phyloP scores from a whole-genome alignment of 495 filamentous ascomycete genomes.

The Talaromyces proteolyticus region DNA sequence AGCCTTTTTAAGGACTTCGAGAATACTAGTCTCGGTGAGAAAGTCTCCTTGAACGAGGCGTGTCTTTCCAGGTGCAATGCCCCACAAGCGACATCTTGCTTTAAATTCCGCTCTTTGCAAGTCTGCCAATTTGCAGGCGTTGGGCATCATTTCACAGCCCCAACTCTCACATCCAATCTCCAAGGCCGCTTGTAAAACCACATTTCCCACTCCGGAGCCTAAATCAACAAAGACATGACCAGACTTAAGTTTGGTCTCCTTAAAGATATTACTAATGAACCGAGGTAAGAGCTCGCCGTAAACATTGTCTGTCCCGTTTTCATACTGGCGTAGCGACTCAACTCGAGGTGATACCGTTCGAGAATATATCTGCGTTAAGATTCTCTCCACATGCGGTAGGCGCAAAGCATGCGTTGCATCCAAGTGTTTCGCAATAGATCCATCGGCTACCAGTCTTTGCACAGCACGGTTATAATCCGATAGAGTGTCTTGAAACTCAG shows the following conservation, averaged over 20 bases:
- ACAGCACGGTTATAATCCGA: conserved; percentile 70
- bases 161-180: conserved; percentile 92
- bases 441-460: conserved; percentile 49
- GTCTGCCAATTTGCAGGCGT: conserved; percentile 77
- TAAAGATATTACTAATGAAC: conserved; percentile 75
- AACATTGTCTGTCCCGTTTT: conserved; percentile 83
- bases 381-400: conserved; percentile 67
- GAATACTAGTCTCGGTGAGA: conserved; percentile 63
- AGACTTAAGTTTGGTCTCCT: conserved; percentile 69
- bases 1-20: conserved; percentile 67
- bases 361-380: conserved; percentile 82
- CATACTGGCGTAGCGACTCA: conserved; percentile 71
- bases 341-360: conserved; percentile 88
- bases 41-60: conserved; percentile 82
- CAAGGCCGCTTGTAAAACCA: conserved; percentile 88
- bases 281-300: conserved; percentile 88
- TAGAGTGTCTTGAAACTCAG: conserved; percentile 63
- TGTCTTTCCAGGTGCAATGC: conserved; percentile 71
- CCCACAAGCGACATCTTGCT: conserved; percentile 84
- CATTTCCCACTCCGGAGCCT: conserved; percentile 92
- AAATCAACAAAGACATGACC: conserved; percentile 87
- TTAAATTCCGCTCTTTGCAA: conserved; percentile 82
- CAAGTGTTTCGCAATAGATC: conserved; percentile 64
- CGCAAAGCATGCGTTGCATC: conserved; percentile 57
- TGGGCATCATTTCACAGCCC: conserved; percentile 94